These are phyloP conservation scores for Periconia digitata DNA, from an alignment of 2,329 filamentous ascomycete species.

Conservation along the genomic window DNA sequence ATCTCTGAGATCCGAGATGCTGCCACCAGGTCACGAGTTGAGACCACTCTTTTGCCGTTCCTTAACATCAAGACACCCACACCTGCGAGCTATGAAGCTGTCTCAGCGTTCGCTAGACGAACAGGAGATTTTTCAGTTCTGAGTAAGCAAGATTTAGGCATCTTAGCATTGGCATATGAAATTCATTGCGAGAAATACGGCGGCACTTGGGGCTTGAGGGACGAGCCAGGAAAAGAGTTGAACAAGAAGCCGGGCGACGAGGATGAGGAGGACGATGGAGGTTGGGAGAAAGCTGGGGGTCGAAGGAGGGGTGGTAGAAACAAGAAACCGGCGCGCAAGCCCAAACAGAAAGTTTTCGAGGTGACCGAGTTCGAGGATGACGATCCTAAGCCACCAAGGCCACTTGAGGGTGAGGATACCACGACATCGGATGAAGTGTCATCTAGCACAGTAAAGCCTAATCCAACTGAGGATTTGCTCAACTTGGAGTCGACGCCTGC, in stretches of 20 bases:
- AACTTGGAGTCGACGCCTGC: neutral
- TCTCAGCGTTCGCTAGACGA: slow-evolving; percentile 81
- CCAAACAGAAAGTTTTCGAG: neutral
- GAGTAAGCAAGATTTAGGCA: slow-evolving; percentile 84
- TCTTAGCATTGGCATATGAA: slow-evolving; percentile 90
- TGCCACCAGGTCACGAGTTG: slow-evolving; percentile 75
- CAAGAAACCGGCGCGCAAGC: neutral
- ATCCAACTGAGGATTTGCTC: neutral
- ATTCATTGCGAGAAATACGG: slow-evolving; percentile 88
- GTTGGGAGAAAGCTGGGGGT: slow-evolving; percentile 11
- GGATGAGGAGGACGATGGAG: slow-evolving; percentile 8
- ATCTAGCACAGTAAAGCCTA: neutral
- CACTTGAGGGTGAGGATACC: slow-evolving; percentile 4
- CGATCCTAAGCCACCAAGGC: neutral
- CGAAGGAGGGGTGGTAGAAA: slow-evolving; percentile 1
- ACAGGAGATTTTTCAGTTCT: slow-evolving; percentile 89
- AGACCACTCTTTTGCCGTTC: slow-evolving; percentile 85
- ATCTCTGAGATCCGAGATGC: slow-evolving; percentile 85
- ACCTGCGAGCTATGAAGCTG: slow-evolving; percentile 74
- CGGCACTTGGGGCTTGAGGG: slow-evolving; percentile 84
- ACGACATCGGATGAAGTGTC: neutral
- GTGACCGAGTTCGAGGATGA: neutral
- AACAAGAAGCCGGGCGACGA: slow-evolving; percentile 55
- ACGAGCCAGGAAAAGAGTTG: slow-evolving; percentile 74
- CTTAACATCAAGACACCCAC: slow-evolving; percentile 73